Base-by-base conservation (phyloP, 116 monocot genomes). In the Thalassia testudinum region DNA sequence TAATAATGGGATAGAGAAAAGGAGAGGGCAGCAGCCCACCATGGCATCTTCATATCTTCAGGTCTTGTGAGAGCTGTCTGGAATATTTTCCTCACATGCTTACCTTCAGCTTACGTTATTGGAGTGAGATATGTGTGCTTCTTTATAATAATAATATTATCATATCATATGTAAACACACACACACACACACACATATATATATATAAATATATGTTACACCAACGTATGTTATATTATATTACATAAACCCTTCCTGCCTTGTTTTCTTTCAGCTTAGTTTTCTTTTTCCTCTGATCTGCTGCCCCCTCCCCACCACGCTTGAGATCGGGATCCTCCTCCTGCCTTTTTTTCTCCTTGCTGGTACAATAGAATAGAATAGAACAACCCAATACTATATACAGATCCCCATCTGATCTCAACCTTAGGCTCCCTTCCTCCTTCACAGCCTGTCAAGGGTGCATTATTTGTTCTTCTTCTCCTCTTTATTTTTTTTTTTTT, bases 51-150 rank as follows among this genome's bases (percentile, higher is more conserved):
- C 43, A 61, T 63, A 67, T 79, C 63, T 67, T 26, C 51, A 56
- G 67, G 53, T 50, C 57, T 59, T 68, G 43, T 47, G 59, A 64
- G 69, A 57, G 66, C 71, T 79, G 75, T 80, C 70, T 61, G 75
- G 71, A 75, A 72, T 80, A 75, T 75, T 57, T 72, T 23, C 26
- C 47, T 68, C 64, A 65, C 64, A 66, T 69, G 68, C 75, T 59
- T 66, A 38, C 55, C 50, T 53, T 20, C 51, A 42, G 67, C 50
- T 65, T 75, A 58, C 63, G 44, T 69, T 69, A 37, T 56, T 65
- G 34, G 64, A 67, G 53, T 58, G 43, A 68, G 60, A 61, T 80
- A 56, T 72, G 49, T 72, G 49, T 70, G 44, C 47, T 54, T 56
- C 37, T 53, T 14, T 34, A 34, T 34, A 34, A 10, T 3, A 34